Base-by-base conservation (phyloP, 129 eudicot species). In the Arctium minus region DNA sequence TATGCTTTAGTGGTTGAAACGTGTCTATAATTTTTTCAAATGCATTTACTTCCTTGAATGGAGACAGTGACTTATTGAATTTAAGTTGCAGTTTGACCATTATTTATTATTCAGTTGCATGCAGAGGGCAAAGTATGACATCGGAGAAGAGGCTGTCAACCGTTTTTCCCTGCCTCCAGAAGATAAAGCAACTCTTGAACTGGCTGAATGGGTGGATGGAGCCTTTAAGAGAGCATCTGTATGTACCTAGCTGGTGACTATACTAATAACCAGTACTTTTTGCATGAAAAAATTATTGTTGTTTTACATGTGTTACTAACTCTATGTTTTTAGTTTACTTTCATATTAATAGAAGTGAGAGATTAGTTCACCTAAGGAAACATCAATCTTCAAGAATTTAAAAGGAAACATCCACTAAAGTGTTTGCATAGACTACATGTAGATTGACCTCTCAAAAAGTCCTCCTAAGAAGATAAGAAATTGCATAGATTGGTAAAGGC, bases 151-250 rank as follows among this genome's bases (percentile, higher is more conserved):
- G 90, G 97, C 99, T 78, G 93, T 96, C 76, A 89, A 85, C 85
- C 97, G 99, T 56, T 96, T 96, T 84, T 90, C 97, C 33, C 77
- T 96, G 84, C 86, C 99, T 76, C 90, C 97, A 56, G 99, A 96
- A 91, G 99, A 96, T 87, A 96, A 91, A 91, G 99, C 99, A 36
- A 96, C 95, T 33, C 94, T 96, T 75, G 92, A 92, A 83, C 85
- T 96, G 74, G 89, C 97, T 86, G 99, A 96, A 82, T 96, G 99
- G 99, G 99, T 96, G 42, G 99, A 93, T 85, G 91, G 90, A 71
- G 97, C 99, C 80, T 96, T 90, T 88, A 88, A 83, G 83, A 90
- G 73, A 88, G 97, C 95, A 81, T 93, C 99, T 86, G 99, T 95
- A 95, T 79, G 96, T 39, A 75, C 81, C 84, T 83, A 85, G 75